Conservation (phyloP, 176 grass and related monocot genomes). For the Chrysopogon serrulatus region DNA sequence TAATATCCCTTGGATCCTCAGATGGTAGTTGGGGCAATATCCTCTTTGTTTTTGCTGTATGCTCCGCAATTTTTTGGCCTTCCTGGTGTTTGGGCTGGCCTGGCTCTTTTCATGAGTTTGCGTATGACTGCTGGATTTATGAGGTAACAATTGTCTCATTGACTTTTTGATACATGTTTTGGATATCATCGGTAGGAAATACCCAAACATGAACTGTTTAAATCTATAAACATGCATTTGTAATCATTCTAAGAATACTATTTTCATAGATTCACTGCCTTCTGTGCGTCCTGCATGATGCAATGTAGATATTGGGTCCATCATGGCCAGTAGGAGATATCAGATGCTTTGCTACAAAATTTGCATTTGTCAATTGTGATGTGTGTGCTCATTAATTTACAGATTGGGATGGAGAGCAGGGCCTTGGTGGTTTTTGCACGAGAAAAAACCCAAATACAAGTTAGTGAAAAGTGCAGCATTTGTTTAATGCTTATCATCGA, state of each 20-base stretch:
- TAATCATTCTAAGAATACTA: neutral
- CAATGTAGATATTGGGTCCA: neutral
- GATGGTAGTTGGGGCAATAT: conserved; percentile 60
- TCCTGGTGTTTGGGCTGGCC: conserved; percentile 64
- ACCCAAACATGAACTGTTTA: neutral
- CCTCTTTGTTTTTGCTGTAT: conserved; percentile 64
- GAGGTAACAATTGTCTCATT: conserved; percentile 36
- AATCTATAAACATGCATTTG: neutral
- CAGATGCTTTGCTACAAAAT: neutral
- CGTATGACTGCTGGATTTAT: conserved; percentile 57
- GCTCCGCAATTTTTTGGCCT: conserved; percentile 57
- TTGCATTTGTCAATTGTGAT: neutral
- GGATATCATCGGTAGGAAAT: neutral
- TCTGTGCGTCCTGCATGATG: neutral
- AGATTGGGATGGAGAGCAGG: conserved; percentile 67
- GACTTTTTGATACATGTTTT: neutral
- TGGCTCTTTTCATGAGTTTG: conserved; percentile 76
- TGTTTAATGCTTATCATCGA: neutral
- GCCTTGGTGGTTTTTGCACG: conserved; percentile 75
- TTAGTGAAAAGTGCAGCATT: conserved; percentile 18
- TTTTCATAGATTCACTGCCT: neutral
- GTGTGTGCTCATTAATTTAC: conserved; percentile 2
- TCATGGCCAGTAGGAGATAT: neutral
- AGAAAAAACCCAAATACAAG: conserved; percentile 43
- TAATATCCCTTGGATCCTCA: conserved; percentile 26